A percentile compares a stretch with the other conserved stretches of the same genome.
Evolutionary conservation across 495 filamentous ascomycete genomes (phyloP).

Genomic region (Talaromyces trachyspermus): DNA sequence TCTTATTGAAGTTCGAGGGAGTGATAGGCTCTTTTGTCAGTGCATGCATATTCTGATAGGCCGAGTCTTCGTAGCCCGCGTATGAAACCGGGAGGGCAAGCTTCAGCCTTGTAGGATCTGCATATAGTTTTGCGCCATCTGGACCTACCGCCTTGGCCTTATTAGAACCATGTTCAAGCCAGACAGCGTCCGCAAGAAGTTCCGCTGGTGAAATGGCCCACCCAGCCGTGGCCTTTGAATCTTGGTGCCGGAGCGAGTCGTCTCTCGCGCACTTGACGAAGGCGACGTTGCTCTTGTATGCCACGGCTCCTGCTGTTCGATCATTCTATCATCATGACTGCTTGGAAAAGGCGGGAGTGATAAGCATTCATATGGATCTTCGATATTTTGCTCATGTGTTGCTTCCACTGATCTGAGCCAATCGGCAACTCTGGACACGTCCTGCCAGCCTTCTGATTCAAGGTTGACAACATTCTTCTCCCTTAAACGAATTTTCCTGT

Average conservation of each 20-base stretch:
- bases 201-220: conserved; percentile 75
- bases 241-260: conserved; percentile 38
- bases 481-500: conserved; percentile 69
- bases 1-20: neutral
- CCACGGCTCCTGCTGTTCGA: conserved; percentile 13
- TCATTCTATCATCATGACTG: conserved; percentile 21
- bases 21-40: neutral
- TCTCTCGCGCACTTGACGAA: conserved; percentile 26
- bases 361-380: conserved; percentile 42
- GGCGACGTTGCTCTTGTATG: conserved; percentile 24
- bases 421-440: conserved; percentile 55
- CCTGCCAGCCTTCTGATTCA: conserved; percentile 67
- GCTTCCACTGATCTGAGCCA: conserved; percentile 68
- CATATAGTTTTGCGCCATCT: conserved; percentile 62
- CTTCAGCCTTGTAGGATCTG: conserved; percentile 23
- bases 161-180: conserved; percentile 72
- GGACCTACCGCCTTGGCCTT: conserved; percentile 68
- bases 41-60: neutral
- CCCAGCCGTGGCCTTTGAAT: conserved; percentile 57
- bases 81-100: neutral
- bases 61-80: neutral
- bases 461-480: conserved; percentile 64
- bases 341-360: conserved; percentile 49
- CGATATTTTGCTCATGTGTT: conserved; percentile 29
- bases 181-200: conserved; percentile 75